phyloP scores from a whole-genome alignment of 306 rosid genomes.

The Quercus ilex region DNA sequence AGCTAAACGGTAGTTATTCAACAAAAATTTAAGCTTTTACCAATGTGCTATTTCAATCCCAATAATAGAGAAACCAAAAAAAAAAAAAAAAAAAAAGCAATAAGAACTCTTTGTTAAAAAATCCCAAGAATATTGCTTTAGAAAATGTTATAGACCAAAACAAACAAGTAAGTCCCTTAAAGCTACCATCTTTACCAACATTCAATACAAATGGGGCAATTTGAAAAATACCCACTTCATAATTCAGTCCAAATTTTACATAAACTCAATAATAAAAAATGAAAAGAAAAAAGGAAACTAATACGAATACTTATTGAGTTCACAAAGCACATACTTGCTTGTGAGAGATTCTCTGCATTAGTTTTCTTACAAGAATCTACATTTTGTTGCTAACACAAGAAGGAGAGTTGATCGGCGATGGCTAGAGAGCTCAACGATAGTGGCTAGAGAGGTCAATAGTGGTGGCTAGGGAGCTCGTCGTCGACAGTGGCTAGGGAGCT shows the following conservation, averaged over 20 bases:
- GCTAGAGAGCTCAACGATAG: too few relatives aligned
- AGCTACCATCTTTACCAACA: not conserved
- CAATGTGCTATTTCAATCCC: not conserved
- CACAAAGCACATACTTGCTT: constrained; percentile 37
- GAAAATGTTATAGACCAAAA: not conserved
- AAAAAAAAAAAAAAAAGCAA: not conserved
- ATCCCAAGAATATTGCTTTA: not conserved
- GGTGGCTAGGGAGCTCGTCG: too few relatives aligned
- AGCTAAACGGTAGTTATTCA: not conserved
- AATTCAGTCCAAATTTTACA: not conserved
- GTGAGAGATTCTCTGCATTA: constrained; percentile 34
- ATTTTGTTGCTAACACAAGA: constrained; percentile 25
- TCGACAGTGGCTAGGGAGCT: too few relatives aligned
- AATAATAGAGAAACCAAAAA: not conserved
- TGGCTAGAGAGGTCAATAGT: too few relatives aligned
- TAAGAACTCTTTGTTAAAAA: not conserved
- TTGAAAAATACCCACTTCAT: constrained; percentile 1
- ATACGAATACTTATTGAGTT: not conserved
- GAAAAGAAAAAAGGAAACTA: not conserved
- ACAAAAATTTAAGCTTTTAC: not conserved
- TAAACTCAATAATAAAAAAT: not conserved
- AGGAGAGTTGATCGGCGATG: too few relatives aligned
- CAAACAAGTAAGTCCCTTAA: not conserved
- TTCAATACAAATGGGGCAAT: not conserved
- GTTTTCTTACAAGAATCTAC: constrained; percentile 46